phyloP scores from a whole-genome alignment of 371 early-diverging fungal species.

The Rhizopus stolonifer region DNA sequence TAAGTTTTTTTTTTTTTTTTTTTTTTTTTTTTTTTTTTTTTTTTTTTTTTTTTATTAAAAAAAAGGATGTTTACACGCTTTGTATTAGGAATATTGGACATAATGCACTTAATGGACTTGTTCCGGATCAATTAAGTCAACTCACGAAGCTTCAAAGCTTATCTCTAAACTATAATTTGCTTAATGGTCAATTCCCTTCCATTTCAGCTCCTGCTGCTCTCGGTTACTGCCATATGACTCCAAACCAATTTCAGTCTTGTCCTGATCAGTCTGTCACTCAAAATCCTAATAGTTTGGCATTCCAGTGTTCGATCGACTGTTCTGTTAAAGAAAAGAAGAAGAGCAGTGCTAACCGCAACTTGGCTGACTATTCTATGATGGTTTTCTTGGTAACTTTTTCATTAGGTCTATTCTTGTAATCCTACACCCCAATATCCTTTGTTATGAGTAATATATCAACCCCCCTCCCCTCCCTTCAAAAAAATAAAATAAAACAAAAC shows the following conservation, averaged over 20 bases:
- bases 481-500: background rate
- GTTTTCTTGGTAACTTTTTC: background rate
- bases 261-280: constrained; percentile 41
- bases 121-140: constrained; percentile 46
- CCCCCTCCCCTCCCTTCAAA: background rate
- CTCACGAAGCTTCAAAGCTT: constrained; percentile 43
- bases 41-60: no score
- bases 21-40: no score
- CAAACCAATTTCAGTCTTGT: constrained; percentile 53
- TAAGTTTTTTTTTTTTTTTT: constrained; percentile 19
- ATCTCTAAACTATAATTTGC: constrained; percentile 47
- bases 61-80: no score
- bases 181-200: constrained; percentile 53
- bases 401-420: background rate
- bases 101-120: constrained; percentile 42
- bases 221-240: constrained; percentile 49
- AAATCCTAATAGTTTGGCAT: constrained; percentile 47
- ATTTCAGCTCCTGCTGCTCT: constrained; percentile 42
- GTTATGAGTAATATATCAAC: no score
- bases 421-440: no score
- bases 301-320: constrained; percentile 56
- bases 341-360: constrained; percentile 2
- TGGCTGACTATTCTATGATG: background rate
- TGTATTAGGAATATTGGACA: constrained; percentile 46
- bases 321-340: constrained; percentile 17